A percentile compares a stretch with the other conserved stretches of the same genome.
Conservation (phyloP, 2,329 filamentous ascomycete genomes). For the Penicillium sp. region DNA sequence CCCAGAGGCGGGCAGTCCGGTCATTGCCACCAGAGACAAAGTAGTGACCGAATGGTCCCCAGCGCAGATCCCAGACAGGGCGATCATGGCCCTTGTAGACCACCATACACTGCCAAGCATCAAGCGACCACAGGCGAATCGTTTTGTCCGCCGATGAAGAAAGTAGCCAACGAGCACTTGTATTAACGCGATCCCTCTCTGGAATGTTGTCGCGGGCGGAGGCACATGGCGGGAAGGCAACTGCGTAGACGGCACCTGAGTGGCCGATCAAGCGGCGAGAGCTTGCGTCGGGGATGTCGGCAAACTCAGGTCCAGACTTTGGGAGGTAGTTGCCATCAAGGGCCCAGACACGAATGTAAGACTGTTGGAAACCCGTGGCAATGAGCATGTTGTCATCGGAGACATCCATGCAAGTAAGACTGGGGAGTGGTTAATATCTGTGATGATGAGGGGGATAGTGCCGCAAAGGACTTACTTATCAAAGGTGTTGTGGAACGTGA, state of each 20-base stretch:
- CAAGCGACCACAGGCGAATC: slow-evolving; percentile 88
- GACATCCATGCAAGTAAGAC: slow-evolving; percentile 91
- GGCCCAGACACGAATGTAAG: slow-evolving; percentile 93
- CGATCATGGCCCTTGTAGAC: slow-evolving; percentile 92
- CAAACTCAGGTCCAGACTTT: slow-evolving; percentile 62
- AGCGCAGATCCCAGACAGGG: slow-evolving; percentile 83
- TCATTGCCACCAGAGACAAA: slow-evolving; percentile 87
- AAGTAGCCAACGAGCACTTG: slow-evolving; percentile 73
- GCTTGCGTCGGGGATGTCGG: slow-evolving; percentile 64
- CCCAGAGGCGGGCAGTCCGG: slow-evolving; percentile 87
- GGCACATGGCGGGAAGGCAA: slow-evolving; percentile 80
- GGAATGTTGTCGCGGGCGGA: slow-evolving; percentile 51
- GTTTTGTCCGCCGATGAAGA: slow-evolving; percentile 87
- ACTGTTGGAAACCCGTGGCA: slow-evolving; percentile 87
- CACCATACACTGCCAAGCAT: slow-evolving; percentile 88
- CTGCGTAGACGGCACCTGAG: slow-evolving; percentile 81
- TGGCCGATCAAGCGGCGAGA: slow-evolving; percentile 84
- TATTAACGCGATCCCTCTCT: slow-evolving; percentile 45
- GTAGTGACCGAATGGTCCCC: slow-evolving; percentile 94
- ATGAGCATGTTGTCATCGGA: slow-evolving; percentile 86
- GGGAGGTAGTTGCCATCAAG: slow-evolving; percentile 80
- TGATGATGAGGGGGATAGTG: background rate
- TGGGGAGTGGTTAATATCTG: slow-evolving; percentile 41
- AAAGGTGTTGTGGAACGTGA: slow-evolving; percentile 95
- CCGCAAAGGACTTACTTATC: slow-evolving; percentile 64